Percentiles rank a stretch among this genome's conserved stretches.
Evolutionary conservation across 257 asterid genomes (phyloP).

Genomic region (Solanum dulcamara): DNA sequence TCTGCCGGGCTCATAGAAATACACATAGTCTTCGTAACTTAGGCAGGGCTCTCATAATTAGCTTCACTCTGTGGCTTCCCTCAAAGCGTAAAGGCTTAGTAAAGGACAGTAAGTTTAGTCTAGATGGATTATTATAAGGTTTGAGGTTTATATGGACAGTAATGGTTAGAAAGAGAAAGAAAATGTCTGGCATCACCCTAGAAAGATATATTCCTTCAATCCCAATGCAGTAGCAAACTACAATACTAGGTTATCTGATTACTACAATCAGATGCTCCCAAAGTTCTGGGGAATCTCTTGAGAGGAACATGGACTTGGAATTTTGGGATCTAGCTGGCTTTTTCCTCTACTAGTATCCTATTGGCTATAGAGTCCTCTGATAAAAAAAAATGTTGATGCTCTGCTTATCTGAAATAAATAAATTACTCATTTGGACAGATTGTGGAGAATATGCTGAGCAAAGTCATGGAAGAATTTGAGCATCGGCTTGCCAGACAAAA

Average conservation of each 20-base stretch:
- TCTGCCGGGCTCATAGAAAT: background rate
- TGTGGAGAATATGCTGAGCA: conserved; percentile 60
- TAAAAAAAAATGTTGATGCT: background rate
- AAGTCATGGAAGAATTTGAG: conserved; percentile 72
- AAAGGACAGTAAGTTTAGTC: background rate
- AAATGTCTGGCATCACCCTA: background rate
- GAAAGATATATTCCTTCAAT: background rate
- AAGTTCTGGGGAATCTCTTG: background rate
- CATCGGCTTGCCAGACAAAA: conserved; percentile 30
- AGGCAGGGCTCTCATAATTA: background rate
- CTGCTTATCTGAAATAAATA: conserved; percentile 2
- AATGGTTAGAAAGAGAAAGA: background rate
- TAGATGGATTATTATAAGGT: background rate
- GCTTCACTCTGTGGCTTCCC: background rate
- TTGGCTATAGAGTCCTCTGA: background rate
- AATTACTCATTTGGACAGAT: conserved; percentile 32
- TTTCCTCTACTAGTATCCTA: background rate
- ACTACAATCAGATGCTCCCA: background rate
- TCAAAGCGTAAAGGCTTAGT: background rate
- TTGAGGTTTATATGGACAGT: background rate
- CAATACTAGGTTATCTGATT: background rate
- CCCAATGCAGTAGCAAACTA: background rate
- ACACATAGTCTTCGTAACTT: background rate
- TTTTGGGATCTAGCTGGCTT: background rate
- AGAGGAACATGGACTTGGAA: background rate